phyloP scores from a whole-genome alignment of 345 rosid species.

The Salix arbutifolia region DNA sequence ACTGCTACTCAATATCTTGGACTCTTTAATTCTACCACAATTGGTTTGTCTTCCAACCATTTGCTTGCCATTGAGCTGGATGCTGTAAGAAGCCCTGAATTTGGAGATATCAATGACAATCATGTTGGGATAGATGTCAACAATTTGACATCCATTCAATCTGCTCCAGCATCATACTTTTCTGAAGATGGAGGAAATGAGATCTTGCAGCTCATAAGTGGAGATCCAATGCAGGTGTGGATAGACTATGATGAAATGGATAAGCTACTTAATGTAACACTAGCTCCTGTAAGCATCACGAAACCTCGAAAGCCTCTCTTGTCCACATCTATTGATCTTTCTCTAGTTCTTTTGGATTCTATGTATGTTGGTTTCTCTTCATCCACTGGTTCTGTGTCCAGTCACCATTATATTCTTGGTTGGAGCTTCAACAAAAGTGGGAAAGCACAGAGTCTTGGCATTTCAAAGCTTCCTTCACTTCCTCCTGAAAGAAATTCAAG shows the following conservation, averaged over 20 bases:
- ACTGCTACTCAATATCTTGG: slow-evolving; percentile 13
- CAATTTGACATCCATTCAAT: slow-evolving; percentile 4
- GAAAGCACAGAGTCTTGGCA: slow-evolving; percentile 9
- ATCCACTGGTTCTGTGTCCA: slow-evolving; percentile 16
- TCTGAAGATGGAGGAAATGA: neutral
- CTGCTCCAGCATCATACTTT: slow-evolving; percentile 1
- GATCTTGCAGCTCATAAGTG: slow-evolving; percentile 12
- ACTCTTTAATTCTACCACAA: slow-evolving; percentile 15
- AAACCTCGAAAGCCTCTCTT: slow-evolving; percentile 14
- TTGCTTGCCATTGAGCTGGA: slow-evolving; percentile 18
- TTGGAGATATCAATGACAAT: slow-evolving; percentile 6
- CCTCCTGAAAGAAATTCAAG: neutral
- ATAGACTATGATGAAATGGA: slow-evolving; percentile 14
- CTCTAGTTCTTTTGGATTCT: neutral
- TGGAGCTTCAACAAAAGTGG: slow-evolving; percentile 20
- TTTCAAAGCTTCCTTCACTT: slow-evolving; percentile 14
- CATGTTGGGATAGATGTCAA: slow-evolving; percentile 21
- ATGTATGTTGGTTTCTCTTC: slow-evolving; percentile 23
- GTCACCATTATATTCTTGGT: slow-evolving; percentile 17
- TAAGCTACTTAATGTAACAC: slow-evolving; percentile 13
- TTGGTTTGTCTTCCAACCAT: slow-evolving; percentile 9
- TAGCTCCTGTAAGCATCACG: neutral
- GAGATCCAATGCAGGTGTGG: slow-evolving; percentile 18
- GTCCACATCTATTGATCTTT: slow-evolving; percentile 2
- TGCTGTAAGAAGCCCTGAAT: neutral